Percentiles rank a stretch among this genome's conserved stretches.
Conservation (phyloP, 139 green algal species). For the Chlorella sp. region DNA sequence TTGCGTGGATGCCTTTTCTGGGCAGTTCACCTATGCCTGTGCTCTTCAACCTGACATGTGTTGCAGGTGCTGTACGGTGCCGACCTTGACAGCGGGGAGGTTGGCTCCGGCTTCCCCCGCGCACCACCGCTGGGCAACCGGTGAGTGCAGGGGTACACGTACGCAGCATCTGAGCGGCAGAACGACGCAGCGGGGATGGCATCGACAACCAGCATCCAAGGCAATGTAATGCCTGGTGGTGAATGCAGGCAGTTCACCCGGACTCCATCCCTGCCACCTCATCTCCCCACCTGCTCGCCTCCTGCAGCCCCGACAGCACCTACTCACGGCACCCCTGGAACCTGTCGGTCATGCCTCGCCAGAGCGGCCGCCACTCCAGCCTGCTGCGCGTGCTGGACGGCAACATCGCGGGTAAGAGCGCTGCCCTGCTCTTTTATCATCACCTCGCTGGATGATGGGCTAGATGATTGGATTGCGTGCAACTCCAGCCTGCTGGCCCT, state of each 20-base stretch:
- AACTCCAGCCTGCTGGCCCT: no score
- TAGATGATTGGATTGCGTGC: no score
- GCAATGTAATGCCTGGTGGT: neutral
- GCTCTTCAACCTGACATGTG: neutral
- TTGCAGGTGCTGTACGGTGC: slow-evolving; percentile 63
- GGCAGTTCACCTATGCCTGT: neutral
- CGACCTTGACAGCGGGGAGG: slow-evolving; percentile 77
- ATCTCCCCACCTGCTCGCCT: no score
- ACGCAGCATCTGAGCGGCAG: no score
- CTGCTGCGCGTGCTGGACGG: slow-evolving; percentile 76
- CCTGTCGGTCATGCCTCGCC: slow-evolving; percentile 76
- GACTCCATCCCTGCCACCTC: no score
- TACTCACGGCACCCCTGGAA: slow-evolving; percentile 74
- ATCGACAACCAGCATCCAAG: no score
- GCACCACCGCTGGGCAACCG: slow-evolving; percentile 1
- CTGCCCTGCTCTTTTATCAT: no score
- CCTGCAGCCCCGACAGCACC: neutral
- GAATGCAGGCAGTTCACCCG: no score
- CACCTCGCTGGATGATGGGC: no score
- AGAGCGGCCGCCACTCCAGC: slow-evolving; percentile 49
- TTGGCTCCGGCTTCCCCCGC: slow-evolving; percentile 71
- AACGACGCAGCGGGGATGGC: no score
- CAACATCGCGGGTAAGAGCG: slow-evolving; percentile 52
- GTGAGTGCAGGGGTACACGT: neutral
- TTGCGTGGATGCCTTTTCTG: neutral